Conservation (phyloP, 495 filamentous ascomycete species). For the Xylaria venustula region DNA sequence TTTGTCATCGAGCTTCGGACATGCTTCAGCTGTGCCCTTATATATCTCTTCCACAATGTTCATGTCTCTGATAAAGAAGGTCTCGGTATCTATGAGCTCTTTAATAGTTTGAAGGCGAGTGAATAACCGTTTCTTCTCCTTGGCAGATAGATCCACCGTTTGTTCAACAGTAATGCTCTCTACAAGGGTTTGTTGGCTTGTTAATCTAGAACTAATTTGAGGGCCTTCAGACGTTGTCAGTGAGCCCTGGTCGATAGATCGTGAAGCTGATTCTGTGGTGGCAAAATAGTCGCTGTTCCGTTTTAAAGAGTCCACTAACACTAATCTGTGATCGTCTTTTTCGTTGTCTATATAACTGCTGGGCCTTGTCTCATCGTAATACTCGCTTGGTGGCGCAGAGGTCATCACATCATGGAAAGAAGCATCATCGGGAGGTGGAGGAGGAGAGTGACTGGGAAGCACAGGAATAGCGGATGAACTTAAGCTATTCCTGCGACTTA, state of each 20-base stretch:
- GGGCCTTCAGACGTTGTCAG: conserved; percentile 33
- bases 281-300: conserved; percentile 34
- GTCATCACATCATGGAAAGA: conserved; percentile 23
- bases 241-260: conserved; percentile 35
- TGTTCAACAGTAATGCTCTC: conserved; percentile 28
- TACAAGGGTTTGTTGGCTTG: conserved; percentile 28
- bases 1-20: conserved; percentile 71
- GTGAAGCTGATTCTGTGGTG: conserved; percentile 29
- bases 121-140: conserved; percentile 47
- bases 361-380: conserved; percentile 41
- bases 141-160: conserved; percentile 20
- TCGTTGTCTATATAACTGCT: conserved; percentile 37
- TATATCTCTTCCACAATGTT: conserved; percentile 95
- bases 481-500: conserved; percentile 20
- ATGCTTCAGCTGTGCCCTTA: conserved; percentile 85
- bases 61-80: conserved; percentile 85
- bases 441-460: conserved; percentile 37
- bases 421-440: conserved; percentile 23
- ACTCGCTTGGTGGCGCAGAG: conserved; percentile 31
- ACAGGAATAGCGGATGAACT: conserved; percentile 20
- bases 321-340: conserved; percentile 27
- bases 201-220: conserved; percentile 17
- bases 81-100: conserved; percentile 89
- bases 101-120: conserved; percentile 78
- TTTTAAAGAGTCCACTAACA: conserved; percentile 27